Base-by-base conservation (phyloP, 2,329 filamentous ascomycete genomes). In the Ploettnerulaceae sp. region DNA sequence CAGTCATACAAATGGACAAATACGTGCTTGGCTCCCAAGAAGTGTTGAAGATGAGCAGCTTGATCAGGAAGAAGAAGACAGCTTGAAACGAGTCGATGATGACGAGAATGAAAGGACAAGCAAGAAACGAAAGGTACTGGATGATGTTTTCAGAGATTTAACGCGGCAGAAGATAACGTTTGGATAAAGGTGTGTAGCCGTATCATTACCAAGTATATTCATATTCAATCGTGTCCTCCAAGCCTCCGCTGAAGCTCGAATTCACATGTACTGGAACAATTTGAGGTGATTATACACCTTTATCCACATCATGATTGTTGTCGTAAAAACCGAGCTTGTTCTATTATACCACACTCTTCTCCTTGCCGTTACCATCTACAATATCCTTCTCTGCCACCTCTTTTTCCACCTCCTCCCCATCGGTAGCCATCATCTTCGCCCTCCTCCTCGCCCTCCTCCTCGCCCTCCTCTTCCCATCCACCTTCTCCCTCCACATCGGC, bases 1-100 rank as follows among this genome's bases (percentile, higher is more conserved):
- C 43, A 84, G 82, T 2, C 89, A 95, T 59, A 74, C 83, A 3
- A 89, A 96, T 62, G 91, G 91, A 0, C 84, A 83, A 42, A 91
- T 97, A 47, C 76, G 84, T 34, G 78, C 79, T 3, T 96, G 91
- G 89, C 74, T 75, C 56, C 85, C 87, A 2, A 69, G 71, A 26
- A 67, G 79, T 5, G 66, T 71, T 1, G 77, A 75, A 4, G 69
- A 68, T 25, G 67, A 77, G 54, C 63, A 76, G 56, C 55, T 79
- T 39, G 71, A 70, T 9, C 71, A 73, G 28, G 68, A 71, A 9
- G 70, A 71, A 3, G 65, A 69, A 12, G 60, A 64, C 4, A 22
- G 20, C 5, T 47, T 35, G 20, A 66, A 64, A 18, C 63, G 64
- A 6, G 66, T 75, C 17, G 69, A 72, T n/a, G 68, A 68, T 17